Evolutionary conservation across 768 basidiomycete genomes (phyloP).

Genomic region (Termitomyces sp.): DNA sequence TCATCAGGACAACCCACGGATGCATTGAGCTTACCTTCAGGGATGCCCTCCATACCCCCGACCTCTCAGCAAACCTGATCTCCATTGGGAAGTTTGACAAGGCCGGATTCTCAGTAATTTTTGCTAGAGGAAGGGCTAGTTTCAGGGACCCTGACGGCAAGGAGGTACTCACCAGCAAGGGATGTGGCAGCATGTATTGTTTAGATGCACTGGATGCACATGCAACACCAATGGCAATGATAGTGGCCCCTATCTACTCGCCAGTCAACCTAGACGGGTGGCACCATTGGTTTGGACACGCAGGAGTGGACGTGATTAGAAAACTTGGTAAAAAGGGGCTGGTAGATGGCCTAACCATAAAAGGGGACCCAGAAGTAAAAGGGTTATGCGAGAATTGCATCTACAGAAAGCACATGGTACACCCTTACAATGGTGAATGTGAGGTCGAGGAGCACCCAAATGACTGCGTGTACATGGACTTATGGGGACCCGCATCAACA

Average conservation of each 20-base stretch:
- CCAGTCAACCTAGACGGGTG: neutral
- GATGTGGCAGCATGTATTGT: neutral
- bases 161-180: neutral
- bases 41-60: neutral
- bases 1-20: neutral
- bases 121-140: neutral
- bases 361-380: neutral
- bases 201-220: neutral
- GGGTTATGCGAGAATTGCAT: neutral
- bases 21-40: neutral
- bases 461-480: neutral
- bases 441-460: neutral
- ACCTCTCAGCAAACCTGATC: neutral
- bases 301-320: neutral
- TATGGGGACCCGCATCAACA: neutral
- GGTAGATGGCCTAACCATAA: neutral
- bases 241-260: neutral
- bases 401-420: neutral
- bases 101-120: neutral
- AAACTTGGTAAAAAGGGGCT: neutral
- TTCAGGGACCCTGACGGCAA: neutral
- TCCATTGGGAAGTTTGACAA: neutral
- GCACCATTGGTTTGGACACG: neutral
- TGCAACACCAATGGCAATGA: neutral
- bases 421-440: neutral